A percentile compares a stretch with the other conserved stretches of the same genome.
Conservation (phyloP, 371 early-diverging fungal species). For the Apophysomyces elegans region DNA sequence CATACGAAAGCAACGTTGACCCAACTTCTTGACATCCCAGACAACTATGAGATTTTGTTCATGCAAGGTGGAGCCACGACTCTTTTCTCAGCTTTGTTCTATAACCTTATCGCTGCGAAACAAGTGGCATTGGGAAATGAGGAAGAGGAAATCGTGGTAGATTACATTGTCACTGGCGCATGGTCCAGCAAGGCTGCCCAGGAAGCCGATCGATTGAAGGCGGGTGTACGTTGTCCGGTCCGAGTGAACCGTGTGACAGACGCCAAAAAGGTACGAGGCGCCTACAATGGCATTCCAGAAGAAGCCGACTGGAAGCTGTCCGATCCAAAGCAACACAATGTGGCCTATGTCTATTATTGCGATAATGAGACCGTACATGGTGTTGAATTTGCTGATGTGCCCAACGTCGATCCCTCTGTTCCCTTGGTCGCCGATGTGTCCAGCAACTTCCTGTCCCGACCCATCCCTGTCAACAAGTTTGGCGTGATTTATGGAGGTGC, state of each 20-base stretch:
- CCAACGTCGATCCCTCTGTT: slow-evolving; percentile 65
- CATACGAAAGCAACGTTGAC: slow-evolving; percentile 74
- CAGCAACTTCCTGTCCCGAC: slow-evolving; percentile 89
- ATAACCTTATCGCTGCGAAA: slow-evolving; percentile 82
- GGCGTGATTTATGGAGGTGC: slow-evolving; percentile 95
- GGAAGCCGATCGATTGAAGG: slow-evolving; percentile 84
- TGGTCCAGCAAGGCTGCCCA: slow-evolving; percentile 92
- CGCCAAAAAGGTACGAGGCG: slow-evolving; percentile 54
- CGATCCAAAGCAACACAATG: slow-evolving; percentile 58
- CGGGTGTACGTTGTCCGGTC: slow-evolving; percentile 29
- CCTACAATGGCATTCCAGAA: slow-evolving; percentile 63
- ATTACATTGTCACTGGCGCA: slow-evolving; percentile 91
- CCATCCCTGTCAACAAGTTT: slow-evolving; percentile 82
- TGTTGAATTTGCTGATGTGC: slow-evolving; percentile 76
- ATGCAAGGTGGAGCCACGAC: slow-evolving; percentile 96
- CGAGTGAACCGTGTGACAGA: slow-evolving; percentile 73
- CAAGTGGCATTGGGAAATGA: slow-evolving; percentile 38
- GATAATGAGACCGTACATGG: slow-evolving; percentile 98
- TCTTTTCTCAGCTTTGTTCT: slow-evolving; percentile 88
- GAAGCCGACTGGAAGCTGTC: slow-evolving; percentile 70
- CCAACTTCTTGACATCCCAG: slow-evolving; percentile 78
- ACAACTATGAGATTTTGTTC: slow-evolving; percentile 87
- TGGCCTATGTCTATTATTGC: slow-evolving; percentile 93
- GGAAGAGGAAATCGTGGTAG: slow-evolving; percentile 58
- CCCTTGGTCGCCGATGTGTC: slow-evolving; percentile 96